These are phyloP conservation scores for Globisporangium irregulare DNA, from an alignment of 352 stramenopile species.

Conservation along the genomic window DNA sequence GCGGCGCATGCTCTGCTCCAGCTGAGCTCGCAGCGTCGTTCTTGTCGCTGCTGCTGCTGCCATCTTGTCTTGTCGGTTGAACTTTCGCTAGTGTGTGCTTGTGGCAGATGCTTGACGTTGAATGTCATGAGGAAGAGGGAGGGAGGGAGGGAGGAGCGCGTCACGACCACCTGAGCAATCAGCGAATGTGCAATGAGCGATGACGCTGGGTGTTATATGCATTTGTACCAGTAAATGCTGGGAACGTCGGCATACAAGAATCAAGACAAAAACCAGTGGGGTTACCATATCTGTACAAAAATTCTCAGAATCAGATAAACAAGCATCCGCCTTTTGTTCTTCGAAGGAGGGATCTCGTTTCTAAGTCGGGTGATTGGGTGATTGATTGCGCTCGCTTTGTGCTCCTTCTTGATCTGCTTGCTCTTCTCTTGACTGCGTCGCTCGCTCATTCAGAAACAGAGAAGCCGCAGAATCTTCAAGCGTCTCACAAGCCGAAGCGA, in stretches of 20 bases:
- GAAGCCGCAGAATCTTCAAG: constrained; percentile 7
- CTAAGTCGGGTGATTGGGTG: background rate
- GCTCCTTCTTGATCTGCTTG: background rate
- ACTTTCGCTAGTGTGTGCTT: background rate
- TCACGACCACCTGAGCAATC: too few relatives aligned
- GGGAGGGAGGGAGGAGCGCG: too few relatives aligned
- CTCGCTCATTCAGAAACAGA: background rate
- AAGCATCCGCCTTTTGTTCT: background rate
- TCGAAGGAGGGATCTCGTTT: background rate
- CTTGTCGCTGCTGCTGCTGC: background rate
- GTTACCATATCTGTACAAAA: too few relatives aligned
- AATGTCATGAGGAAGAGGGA: too few relatives aligned
- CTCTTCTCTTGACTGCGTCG: background rate
- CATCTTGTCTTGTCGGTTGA: background rate
- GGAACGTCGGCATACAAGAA: too few relatives aligned
- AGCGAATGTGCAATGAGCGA: too few relatives aligned
- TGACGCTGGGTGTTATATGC: too few relatives aligned
- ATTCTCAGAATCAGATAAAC: too few relatives aligned
- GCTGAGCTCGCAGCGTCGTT: constrained; percentile 32
- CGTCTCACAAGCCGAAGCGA: background rate
- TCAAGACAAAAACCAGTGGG: too few relatives aligned
- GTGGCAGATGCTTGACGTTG: too few relatives aligned
- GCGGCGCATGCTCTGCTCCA: constrained; percentile 54
- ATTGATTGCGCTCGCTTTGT: background rate
- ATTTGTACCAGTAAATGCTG: too few relatives aligned